Conservation (phyloP, 805 yeast genomes). For the Kurtzmaniella cleridarum region DNA sequence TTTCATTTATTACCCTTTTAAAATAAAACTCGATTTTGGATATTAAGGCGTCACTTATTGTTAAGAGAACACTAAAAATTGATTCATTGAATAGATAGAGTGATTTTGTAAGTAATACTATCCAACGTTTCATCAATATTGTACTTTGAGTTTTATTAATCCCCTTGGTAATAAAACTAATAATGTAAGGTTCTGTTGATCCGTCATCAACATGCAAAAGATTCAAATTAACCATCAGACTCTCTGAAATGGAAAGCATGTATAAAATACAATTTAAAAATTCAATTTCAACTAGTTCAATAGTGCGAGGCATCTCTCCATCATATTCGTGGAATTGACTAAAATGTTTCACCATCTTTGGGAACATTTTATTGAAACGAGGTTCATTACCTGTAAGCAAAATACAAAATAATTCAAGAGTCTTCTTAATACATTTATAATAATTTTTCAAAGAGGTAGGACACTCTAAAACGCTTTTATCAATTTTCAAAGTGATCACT, state of each 20-base stretch:
- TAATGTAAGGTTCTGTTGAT: slow-evolving; percentile 18
- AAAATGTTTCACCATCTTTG: slow-evolving; percentile 33
- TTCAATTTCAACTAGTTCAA: slow-evolving; percentile 24
- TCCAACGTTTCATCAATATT: slow-evolving; percentile 41
- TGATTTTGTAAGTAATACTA: slow-evolving; percentile 45
- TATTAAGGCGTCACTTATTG: slow-evolving; percentile 48
- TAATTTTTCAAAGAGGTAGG: slow-evolving; percentile 13
- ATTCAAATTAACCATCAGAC: slow-evolving; percentile 19
- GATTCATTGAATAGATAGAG: slow-evolving; percentile 46
- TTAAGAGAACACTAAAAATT: slow-evolving; percentile 51
- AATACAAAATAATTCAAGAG: slow-evolving; percentile 37
- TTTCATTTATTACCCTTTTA: slow-evolving; percentile 14
- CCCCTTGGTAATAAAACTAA: slow-evolving; percentile 47
- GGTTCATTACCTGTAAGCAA: slow-evolving; percentile 55
- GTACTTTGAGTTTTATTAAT: slow-evolving; percentile 41
- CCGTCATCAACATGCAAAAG: slow-evolving; percentile 26
- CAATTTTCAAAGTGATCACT: slow-evolving; percentile 34
- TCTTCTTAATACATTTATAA: slow-evolving; percentile 26
- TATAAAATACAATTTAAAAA: slow-evolving; percentile 24
- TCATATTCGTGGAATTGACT: slow-evolving; percentile 3
- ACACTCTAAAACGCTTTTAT: slow-evolving; percentile 15
- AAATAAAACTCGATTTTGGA: slow-evolving; percentile 32
- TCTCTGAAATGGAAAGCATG: slow-evolving; percentile 26
- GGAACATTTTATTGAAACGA: slow-evolving; percentile 42
- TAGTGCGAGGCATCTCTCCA: slow-evolving; percentile 7